phyloP scores from a whole-genome alignment of 2,329 filamentous ascomycete genomes.

The Dactylella cylindrospora region DNA sequence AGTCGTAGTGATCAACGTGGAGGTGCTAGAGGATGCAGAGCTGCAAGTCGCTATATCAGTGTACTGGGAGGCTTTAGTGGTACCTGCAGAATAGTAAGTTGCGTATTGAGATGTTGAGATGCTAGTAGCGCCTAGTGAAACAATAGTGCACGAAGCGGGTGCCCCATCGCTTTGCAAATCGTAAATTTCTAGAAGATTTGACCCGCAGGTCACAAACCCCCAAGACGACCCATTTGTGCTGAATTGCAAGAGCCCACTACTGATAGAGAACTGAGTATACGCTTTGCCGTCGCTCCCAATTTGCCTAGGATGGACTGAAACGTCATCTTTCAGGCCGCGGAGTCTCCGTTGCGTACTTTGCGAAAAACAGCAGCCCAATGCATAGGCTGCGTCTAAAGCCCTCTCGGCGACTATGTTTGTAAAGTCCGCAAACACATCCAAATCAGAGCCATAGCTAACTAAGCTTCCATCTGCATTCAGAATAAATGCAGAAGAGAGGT shows the following conservation, averaged over 20 bases:
- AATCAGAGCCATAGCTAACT: constrained; percentile 19
- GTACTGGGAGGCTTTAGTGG: neutral
- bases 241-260: constrained; percentile 3
- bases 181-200: constrained; percentile 9
- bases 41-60: constrained; percentile 11
- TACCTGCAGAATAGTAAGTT: constrained; percentile 21
- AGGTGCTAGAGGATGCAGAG: neutral
- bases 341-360: neutral
- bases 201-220: constrained; percentile 17
- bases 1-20: constrained; percentile 2
- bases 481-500: constrained; percentile 15
- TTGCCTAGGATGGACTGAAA: constrained; percentile 6
- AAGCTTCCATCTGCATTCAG: constrained; percentile 26
- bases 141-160: constrained; percentile 1
- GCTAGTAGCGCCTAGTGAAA: constrained; percentile 18
- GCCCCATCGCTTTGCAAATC: constrained; percentile 15
- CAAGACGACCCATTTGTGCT: constrained; percentile 1
- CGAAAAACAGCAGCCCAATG: constrained; percentile 7
- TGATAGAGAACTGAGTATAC: constrained; percentile 17
- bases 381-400: constrained; percentile 14
- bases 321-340: neutral
- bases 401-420: constrained; percentile 3
- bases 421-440: constrained; percentile 31
- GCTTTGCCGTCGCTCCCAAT: neutral
- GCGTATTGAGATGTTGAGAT: constrained; percentile 18